Evolutionary conservation across 306 rosid genomes (phyloP).

Genomic region (Quercus cerris): DNA sequence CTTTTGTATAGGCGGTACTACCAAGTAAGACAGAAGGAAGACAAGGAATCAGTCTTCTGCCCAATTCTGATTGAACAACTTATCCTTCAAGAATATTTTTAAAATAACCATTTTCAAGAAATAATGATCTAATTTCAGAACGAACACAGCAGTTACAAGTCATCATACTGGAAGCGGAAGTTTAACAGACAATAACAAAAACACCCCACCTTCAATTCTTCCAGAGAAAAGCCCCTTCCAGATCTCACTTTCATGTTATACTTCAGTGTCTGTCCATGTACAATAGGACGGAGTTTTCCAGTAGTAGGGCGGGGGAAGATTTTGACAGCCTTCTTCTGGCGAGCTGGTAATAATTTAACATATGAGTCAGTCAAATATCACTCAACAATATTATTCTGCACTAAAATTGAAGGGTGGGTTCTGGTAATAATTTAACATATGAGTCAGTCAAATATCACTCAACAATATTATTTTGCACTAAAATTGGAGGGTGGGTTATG

Average conservation of each 20-base stretch:
- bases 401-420: neutral
- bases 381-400: neutral
- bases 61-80: neutral
- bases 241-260: slow-evolving; percentile 62
- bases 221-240: slow-evolving; percentile 60
- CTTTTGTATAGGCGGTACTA: neutral
- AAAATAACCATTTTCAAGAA: neutral
- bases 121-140: neutral
- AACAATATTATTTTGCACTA: neutral
- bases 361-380: neutral
- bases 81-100: neutral
- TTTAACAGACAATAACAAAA: neutral
- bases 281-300: slow-evolving; percentile 56
- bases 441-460: neutral
- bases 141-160: neutral
- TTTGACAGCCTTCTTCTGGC: slow-evolving; percentile 56
- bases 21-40: neutral
- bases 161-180: neutral
- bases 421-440: neutral
- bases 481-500: neutral
- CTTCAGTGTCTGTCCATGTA: slow-evolving; percentile 56
- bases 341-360: slow-evolving; percentile 26
- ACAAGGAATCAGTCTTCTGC: neutral
- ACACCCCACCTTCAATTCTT: slow-evolving; percentile 49
- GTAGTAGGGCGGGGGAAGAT: slow-evolving; percentile 54